phyloP scores from a whole-genome alignment of 768 basidiomycete species.

The Leccinum imitatum region DNA sequence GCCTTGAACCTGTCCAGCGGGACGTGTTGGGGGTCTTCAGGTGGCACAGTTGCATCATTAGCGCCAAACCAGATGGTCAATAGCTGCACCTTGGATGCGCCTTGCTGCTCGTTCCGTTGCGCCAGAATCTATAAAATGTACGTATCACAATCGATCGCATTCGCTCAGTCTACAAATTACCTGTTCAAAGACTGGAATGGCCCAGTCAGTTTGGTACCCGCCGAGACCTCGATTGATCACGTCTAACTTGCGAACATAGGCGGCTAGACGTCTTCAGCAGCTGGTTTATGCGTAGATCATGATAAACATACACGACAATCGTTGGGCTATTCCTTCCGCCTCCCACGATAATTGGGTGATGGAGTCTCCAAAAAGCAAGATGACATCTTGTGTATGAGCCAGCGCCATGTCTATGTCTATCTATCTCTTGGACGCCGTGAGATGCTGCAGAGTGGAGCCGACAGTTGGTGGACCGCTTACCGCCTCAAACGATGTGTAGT shows the following conservation, averaged over 20 bases:
- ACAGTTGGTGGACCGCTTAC: background rate
- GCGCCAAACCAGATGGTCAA: constrained; percentile 88
- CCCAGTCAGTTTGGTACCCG: constrained; percentile 90
- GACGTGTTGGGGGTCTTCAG: constrained; percentile 70
- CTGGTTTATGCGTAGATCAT: background rate
- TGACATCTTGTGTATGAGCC: constrained; percentile 56
- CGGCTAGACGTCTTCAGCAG: constrained; percentile 43
- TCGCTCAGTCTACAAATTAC: constrained; percentile 32
- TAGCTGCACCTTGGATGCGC: constrained; percentile 63
- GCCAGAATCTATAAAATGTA: constrained; percentile 51
- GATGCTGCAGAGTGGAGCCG: background rate
- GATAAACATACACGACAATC: constrained; percentile 44
- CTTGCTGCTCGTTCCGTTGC: constrained; percentile 43
- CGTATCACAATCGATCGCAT: background rate
- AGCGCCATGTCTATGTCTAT: constrained; percentile 42
- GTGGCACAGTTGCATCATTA: constrained; percentile 73
- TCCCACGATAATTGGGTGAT: constrained; percentile 72
- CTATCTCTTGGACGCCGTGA: background rate
- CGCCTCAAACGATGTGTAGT: background rate
- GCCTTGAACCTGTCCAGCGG: constrained; percentile 60
- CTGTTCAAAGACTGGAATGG: constrained; percentile 74
- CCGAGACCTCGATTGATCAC: constrained; percentile 82
- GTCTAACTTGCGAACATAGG: constrained; percentile 79
- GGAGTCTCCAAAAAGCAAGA: constrained; percentile 82
- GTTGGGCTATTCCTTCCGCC: constrained; percentile 61